These are phyloP conservation scores for Irpex sp. DNA, from an alignment of 1,284 basidiomycete genomes.

Conservation along the genomic window DNA sequence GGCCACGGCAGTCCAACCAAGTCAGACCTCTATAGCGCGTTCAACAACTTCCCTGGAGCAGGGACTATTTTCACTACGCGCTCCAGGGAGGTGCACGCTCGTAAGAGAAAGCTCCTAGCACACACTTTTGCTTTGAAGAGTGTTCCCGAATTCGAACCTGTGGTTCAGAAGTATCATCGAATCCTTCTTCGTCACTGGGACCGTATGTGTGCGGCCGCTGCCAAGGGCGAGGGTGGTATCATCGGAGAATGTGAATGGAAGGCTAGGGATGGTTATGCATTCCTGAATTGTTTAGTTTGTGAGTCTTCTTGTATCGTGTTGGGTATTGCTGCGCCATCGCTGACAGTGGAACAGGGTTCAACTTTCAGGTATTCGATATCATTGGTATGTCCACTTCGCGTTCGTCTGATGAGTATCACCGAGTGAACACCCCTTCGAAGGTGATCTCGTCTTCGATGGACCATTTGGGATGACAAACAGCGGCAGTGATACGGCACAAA, in stretches of 20 bases:
- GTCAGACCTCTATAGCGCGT: conserved; percentile 43
- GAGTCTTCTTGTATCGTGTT: neutral
- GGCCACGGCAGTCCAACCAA: conserved; percentile 26
- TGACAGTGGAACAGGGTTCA: conserved; percentile 32
- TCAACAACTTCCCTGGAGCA: conserved; percentile 28
- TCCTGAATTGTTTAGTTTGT: conserved; percentile 68
- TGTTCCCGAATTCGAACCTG: conserved; percentile 72
- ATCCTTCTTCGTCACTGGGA: conserved; percentile 72
- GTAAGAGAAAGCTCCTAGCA: conserved; percentile 83
- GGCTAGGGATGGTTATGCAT: conserved; percentile 54
- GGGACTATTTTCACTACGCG: conserved; percentile 41
- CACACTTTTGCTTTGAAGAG: conserved; percentile 82
- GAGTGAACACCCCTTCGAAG: conserved; percentile 30
- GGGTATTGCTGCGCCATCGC: neutral
- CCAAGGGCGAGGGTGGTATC: conserved; percentile 29
- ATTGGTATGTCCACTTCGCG: conserved; percentile 34
- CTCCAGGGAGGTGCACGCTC: conserved; percentile 61
- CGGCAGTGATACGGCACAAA: conserved; percentile 65
- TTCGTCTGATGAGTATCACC: neutral
- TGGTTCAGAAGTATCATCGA: conserved; percentile 56
- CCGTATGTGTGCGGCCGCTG: conserved; percentile 48
- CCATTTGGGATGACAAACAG: conserved; percentile 39
- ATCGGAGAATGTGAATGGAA: conserved; percentile 60
- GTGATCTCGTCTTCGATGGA: conserved; percentile 14
- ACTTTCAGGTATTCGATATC: conserved; percentile 82